These are phyloP conservation scores for Trichophaea hybrida DNA, from an alignment of 2,329 filamentous ascomycete species.

Conservation along the genomic window DNA sequence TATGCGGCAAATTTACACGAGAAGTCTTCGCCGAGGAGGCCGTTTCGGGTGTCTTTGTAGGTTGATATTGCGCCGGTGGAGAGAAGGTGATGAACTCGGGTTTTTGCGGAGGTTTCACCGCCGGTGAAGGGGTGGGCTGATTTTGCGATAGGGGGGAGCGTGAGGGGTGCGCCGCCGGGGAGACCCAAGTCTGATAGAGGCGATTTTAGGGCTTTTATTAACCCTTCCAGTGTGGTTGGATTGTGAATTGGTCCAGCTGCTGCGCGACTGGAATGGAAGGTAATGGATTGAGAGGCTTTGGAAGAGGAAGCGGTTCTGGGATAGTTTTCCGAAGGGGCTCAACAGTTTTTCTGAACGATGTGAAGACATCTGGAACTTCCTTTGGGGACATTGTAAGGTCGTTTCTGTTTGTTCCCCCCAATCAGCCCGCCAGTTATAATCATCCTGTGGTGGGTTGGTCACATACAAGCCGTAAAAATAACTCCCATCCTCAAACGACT, in stretches of 20 bases:
- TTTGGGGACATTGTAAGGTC: constrained; percentile 47
- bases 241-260: constrained; percentile 48
- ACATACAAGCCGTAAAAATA: constrained; percentile 62
- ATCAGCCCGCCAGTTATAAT: background rate
- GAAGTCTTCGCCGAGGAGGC: constrained; percentile 53
- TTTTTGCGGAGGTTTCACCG: constrained; percentile 47
- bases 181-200: constrained; percentile 41
- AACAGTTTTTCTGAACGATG: constrained; percentile 55
- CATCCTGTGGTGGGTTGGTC: constrained; percentile 29
- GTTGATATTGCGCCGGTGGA: constrained; percentile 44
- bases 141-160: constrained; percentile 39
- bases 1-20: constrained; percentile 65
- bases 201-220: constrained; percentile 42
- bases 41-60: constrained; percentile 60
- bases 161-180: constrained; percentile 34
- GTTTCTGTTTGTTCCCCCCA: constrained; percentile 36
- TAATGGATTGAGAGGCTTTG: constrained; percentile 43
- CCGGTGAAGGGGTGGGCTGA: constrained; percentile 54
- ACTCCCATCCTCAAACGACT: constrained; percentile 59
- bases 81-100: constrained; percentile 48
- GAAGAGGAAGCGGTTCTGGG: constrained; percentile 42
- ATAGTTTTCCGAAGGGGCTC: constrained; percentile 56
- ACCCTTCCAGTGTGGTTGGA: constrained; percentile 40
- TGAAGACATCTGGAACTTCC: constrained; percentile 61
- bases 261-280: constrained; percentile 40